Conservation (phyloP, 441 rosid species). For the Erysimum pusillum region DNA sequence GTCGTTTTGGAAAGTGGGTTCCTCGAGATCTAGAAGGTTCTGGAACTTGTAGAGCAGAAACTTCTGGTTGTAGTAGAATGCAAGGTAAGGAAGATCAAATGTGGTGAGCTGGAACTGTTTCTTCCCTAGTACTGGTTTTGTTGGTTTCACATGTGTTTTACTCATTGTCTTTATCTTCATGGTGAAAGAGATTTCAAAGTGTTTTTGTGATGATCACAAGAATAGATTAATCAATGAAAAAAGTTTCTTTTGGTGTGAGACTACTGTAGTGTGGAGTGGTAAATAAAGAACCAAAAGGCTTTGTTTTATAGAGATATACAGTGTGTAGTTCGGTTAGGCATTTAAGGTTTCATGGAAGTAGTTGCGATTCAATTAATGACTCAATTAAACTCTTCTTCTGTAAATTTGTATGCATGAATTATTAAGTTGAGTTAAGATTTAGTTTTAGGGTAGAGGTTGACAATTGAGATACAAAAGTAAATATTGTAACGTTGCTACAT, state of each 20-base stretch:
- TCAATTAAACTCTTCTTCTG: background rate
- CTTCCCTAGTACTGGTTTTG: constrained; percentile 59
- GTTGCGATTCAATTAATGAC: constrained; percentile 58
- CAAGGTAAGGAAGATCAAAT: constrained; percentile 88
- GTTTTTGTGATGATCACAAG: constrained; percentile 32
- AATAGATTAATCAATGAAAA: background rate
- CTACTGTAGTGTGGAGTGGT: constrained; percentile 22
- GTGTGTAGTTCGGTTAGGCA: constrained; percentile 58
- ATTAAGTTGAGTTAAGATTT: constrained; percentile 12
- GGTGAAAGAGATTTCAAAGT: constrained; percentile 11
- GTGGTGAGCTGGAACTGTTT: constrained; percentile 75
- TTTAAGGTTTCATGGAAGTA: constrained; percentile 54
- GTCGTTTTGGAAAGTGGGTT: constrained; percentile 48
- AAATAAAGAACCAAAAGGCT: constrained; percentile 8
- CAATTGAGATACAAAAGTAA: background rate
- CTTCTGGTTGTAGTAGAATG: constrained; percentile 89
- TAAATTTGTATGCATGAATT: constrained; percentile 37
- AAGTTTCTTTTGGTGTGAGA: constrained; percentile 18
- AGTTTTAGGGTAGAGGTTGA: constrained; percentile 12
- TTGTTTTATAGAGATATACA: constrained; percentile 42
- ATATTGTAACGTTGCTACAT: constrained; percentile 13
- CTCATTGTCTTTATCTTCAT: constrained; percentile 54
- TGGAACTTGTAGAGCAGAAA: constrained; percentile 66
- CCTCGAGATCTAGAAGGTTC: constrained; percentile 41
- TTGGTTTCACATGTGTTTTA: constrained; percentile 71